These are phyloP conservation scores for Oryza meridionalis DNA, from an alignment of 176 grass and related monocot genomes.

Conservation along the genomic window DNA sequence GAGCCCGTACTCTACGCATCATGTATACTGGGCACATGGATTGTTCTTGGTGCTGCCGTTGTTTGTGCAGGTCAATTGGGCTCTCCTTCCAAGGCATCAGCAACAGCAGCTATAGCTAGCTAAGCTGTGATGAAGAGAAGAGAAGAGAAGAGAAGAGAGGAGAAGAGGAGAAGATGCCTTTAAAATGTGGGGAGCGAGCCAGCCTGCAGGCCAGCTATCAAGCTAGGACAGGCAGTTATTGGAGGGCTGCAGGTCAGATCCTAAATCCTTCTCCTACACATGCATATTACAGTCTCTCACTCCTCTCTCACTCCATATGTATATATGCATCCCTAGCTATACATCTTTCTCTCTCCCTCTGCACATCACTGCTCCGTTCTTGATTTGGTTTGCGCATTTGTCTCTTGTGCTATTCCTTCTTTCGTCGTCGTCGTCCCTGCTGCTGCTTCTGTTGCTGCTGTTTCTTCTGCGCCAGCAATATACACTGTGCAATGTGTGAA, in stretches of 20 bases:
- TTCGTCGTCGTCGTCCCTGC: neutral
- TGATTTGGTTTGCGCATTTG: conserved; percentile 44
- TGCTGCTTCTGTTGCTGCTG: conserved; percentile 51
- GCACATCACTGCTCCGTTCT: conserved; percentile 19
- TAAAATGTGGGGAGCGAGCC: conserved; percentile 43
- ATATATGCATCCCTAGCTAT: conserved; percentile 29
- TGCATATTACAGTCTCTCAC: conserved; percentile 11
- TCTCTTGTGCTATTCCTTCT: conserved; percentile 40
- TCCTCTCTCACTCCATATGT: neutral
- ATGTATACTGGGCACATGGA: conserved; percentile 47
- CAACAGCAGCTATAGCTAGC: conserved; percentile 32
- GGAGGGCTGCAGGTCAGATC: conserved; percentile 53
- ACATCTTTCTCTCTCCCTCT: neutral
- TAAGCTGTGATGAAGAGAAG: neutral
- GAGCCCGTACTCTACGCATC: conserved; percentile 24
- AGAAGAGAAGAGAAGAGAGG: neutral
- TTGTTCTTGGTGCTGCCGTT: conserved; percentile 52
- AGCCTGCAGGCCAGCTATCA: conserved; percentile 6
- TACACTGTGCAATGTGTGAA: conserved; percentile 25
- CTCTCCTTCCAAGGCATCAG: conserved; percentile 51
- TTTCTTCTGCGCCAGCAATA: conserved; percentile 49
- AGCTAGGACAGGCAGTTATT: conserved; percentile 38
- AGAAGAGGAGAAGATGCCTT: conserved; percentile 1
- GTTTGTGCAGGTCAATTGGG: conserved; percentile 58
- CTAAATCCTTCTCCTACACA: conserved; percentile 61